Conservation (phyloP, 768 basidiomycete genomes). For the Russula ochroleuca region DNA sequence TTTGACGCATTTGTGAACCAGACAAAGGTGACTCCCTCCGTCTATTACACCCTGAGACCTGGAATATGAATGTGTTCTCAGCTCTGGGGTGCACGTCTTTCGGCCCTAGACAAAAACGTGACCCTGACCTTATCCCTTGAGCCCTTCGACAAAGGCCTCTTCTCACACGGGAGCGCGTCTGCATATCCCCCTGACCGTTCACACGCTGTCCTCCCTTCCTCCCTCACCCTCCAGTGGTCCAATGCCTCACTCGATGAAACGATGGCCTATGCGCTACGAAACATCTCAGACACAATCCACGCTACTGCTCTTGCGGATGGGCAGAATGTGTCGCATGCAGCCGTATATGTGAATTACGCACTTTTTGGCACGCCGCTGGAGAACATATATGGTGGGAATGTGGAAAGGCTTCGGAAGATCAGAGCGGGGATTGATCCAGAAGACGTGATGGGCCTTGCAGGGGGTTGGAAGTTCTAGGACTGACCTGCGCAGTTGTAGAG, state of each 20-base stretch:
- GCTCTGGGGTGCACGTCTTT: slow-evolving; percentile 6
- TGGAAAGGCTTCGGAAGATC: slow-evolving; percentile 17
- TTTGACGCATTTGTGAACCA: slow-evolving; percentile 5
- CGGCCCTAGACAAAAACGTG: not conserved
- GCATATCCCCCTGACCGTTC: slow-evolving; percentile 20
- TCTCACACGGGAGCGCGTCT: slow-evolving; percentile 14
- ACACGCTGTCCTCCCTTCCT: slow-evolving; percentile 9
- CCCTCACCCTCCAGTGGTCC: not conserved
- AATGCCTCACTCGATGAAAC: slow-evolving; percentile 36
- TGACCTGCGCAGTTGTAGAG: too few species aligned
- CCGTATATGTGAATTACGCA: slow-evolving; percentile 27
- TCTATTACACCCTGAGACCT: not conserved
- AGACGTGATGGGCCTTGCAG: slow-evolving; percentile 28
- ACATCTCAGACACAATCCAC: not conserved
- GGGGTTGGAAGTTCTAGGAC: slow-evolving; percentile 27
- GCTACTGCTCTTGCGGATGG: slow-evolving; percentile 26
- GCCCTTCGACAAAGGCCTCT: not conserved
- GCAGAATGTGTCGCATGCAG: slow-evolving; percentile 20
- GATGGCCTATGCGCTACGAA: slow-evolving; percentile 40
- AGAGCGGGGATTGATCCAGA: slow-evolving; percentile 22
- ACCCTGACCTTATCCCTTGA: not conserved
- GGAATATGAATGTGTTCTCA: not conserved
- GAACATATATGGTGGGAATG: slow-evolving; percentile 26
- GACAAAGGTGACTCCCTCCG: slow-evolving; percentile 7
- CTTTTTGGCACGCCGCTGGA: slow-evolving; percentile 21